These are phyloP conservation scores for Pythium phragmiticola DNA, from an alignment of 352 stramenopile genomes.

Conservation along the genomic window DNA sequence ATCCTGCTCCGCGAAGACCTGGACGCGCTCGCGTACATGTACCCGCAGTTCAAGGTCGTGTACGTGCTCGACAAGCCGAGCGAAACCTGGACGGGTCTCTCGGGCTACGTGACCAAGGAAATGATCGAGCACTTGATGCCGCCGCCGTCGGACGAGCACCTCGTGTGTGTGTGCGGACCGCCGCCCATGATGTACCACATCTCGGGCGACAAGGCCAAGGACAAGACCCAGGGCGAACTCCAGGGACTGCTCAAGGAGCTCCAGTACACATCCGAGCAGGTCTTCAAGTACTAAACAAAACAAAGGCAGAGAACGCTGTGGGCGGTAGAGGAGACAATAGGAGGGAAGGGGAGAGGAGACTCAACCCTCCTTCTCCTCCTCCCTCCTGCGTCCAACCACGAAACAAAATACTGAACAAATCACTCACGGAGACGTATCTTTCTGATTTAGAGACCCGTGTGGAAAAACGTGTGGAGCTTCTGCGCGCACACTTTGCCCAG, in stretches of 20 bases:
- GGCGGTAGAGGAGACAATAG: not conserved
- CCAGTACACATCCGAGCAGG: conserved; percentile 73
- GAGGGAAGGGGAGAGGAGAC: not conserved
- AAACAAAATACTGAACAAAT: conserved; percentile 9
- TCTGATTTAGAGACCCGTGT: conserved; percentile 39
- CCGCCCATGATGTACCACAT: conserved; percentile 90
- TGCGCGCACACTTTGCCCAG: conserved; percentile 74
- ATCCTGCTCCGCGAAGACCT: conserved; percentile 89
- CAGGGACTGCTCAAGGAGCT: conserved; percentile 84
- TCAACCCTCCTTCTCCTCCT: not conserved
- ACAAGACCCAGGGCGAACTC: conserved; percentile 83
- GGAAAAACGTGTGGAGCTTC: conserved; percentile 84
- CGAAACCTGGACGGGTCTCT: conserved; percentile 61
- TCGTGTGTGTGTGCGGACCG: conserved; percentile 89
- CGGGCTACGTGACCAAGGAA: conserved; percentile 78
- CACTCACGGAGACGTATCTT: not conserved
- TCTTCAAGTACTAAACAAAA: conserved; percentile 79
- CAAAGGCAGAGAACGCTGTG: not conserved
- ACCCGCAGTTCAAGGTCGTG: conserved; percentile 76
- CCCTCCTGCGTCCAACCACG: not conserved
- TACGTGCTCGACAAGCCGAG: conserved; percentile 74
- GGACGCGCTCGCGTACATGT: conserved; percentile 76
- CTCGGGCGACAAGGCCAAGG: conserved; percentile 84
- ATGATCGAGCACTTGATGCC: conserved; percentile 86
- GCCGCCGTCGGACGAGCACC: conserved; percentile 64